A percentile compares a stretch with the other conserved stretches of the same genome.
Conservation (phyloP, 805 yeast genomes). For the Priceomyces fermenticarens region DNA sequence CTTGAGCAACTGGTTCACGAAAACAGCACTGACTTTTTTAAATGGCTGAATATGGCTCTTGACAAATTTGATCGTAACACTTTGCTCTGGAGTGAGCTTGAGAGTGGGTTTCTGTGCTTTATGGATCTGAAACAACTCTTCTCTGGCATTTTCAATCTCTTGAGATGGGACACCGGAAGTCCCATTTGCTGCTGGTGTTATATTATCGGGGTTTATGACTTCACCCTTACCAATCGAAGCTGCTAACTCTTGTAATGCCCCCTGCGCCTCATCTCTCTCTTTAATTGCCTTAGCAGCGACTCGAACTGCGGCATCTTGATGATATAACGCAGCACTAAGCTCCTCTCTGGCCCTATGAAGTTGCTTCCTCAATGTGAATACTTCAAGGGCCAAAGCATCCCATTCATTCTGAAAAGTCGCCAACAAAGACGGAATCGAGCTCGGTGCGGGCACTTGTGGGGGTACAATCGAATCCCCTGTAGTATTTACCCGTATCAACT, state of each 20-base stretch:
- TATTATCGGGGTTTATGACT: not conserved
- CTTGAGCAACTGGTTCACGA: slow-evolving; percentile 4
- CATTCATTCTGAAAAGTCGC: slow-evolving; percentile 82
- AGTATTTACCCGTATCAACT: slow-evolving; percentile 45
- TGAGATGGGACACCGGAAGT: slow-evolving; percentile 16
- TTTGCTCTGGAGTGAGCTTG: slow-evolving; percentile 13
- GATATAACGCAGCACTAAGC: slow-evolving; percentile 72
- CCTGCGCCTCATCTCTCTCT: slow-evolving; percentile 71
- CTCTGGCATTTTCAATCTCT: slow-evolving; percentile 26
- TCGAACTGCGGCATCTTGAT: slow-evolving; percentile 85
- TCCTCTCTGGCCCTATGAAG: slow-evolving; percentile 65
- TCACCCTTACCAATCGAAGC: slow-evolving; percentile 32
- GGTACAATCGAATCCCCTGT: slow-evolving; percentile 22
- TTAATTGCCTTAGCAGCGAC: slow-evolving; percentile 75
- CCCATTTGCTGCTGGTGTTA: slow-evolving; percentile 3
- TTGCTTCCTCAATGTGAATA: slow-evolving; percentile 72
- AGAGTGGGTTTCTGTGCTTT: slow-evolving; percentile 28
- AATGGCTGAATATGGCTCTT: slow-evolving; percentile 9
- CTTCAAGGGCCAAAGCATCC: slow-evolving; percentile 82
- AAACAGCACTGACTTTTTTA: slow-evolving; percentile 8
- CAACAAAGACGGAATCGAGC: slow-evolving; percentile 77
- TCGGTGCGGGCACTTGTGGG: slow-evolving; percentile 45
- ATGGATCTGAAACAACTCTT: slow-evolving; percentile 32
- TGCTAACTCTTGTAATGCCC: slow-evolving; percentile 59
- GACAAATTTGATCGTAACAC: slow-evolving; percentile 8